Conservation (phyloP, 202 grass and related monocot species). For the Dendrocalamus latiflorus region DNA sequence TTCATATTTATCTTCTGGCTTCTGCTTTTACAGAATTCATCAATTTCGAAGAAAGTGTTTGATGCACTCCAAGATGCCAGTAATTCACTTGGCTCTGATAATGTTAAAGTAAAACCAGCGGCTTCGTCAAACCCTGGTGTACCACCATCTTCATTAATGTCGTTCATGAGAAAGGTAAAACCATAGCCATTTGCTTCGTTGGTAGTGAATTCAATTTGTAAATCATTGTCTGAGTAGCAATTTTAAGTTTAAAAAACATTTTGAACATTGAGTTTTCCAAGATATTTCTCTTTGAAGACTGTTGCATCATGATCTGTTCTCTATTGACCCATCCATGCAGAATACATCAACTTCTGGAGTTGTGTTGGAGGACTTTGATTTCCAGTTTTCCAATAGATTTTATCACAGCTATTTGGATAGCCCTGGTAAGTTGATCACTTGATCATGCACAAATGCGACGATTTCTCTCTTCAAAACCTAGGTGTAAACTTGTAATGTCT, state of each 20-base stretch:
- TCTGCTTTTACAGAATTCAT: slow-evolving; percentile 52
- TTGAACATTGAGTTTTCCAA: neutral
- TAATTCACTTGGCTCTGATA: slow-evolving; percentile 75
- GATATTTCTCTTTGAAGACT: slow-evolving; percentile 13
- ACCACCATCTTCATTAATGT: slow-evolving; percentile 87
- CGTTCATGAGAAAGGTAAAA: slow-evolving; percentile 81
- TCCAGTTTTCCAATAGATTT: slow-evolving; percentile 74
- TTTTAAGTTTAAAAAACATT: neutral
- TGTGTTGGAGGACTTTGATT: slow-evolving; percentile 94
- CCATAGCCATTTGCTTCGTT: neutral
- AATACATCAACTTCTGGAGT: slow-evolving; percentile 78
- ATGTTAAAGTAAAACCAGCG: slow-evolving; percentile 78
- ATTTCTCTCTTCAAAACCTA: slow-evolving; percentile 8
- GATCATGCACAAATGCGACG: neutral
- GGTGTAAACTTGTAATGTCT: neutral
- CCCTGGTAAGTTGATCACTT: slow-evolving; percentile 46
- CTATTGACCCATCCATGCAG: slow-evolving; percentile 39
- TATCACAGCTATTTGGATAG: slow-evolving; percentile 83
- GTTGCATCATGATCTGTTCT: slow-evolving; percentile 17
- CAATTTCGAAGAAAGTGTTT: slow-evolving; percentile 63
- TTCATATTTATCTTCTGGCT: slow-evolving; percentile 14
- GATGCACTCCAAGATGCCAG: slow-evolving; percentile 72
- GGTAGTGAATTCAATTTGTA: neutral
- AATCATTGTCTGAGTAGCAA: neutral
- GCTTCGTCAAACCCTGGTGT: slow-evolving; percentile 81